phyloP scores from a whole-genome alignment of 441 rosid genomes.

The Corymbia calophylla region DNA sequence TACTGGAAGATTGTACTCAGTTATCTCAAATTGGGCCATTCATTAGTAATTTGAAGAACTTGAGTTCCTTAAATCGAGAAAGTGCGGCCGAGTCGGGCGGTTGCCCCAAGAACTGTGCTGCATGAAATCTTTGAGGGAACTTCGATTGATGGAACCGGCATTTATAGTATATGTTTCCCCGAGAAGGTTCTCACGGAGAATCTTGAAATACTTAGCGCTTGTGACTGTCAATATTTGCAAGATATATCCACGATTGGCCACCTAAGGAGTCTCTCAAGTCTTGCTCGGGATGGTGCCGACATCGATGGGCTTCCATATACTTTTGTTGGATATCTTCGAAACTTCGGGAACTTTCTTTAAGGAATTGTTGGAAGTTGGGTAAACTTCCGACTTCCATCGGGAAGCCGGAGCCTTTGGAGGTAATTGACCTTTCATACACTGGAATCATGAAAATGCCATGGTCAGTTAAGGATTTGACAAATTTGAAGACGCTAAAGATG shows the following conservation, averaged over 20 bases:
- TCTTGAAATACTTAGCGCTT: background rate
- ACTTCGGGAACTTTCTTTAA: background rate
- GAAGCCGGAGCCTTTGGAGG: background rate
- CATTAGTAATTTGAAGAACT: background rate
- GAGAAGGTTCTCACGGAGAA: rapidly evolving
- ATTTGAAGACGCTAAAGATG: background rate
- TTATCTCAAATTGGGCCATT: background rate
- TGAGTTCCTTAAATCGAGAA: background rate
- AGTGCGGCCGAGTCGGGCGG: background rate
- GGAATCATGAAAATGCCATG: background rate
- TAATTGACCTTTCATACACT: background rate
- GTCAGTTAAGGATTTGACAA: background rate
- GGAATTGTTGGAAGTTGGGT: background rate
- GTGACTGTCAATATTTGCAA: rapidly evolving
- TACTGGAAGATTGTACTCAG: background rate
- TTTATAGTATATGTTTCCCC: rapidly evolving
- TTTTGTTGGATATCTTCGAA: background rate
- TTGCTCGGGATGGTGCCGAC: background rate
- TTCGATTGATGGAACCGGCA: background rate
- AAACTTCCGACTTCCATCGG: background rate
- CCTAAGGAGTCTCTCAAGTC: background rate
- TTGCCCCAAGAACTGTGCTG: background rate
- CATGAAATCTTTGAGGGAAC: background rate
- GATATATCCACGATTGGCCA: background rate
- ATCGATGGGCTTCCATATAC: background rate